Conservation (phyloP, 805 yeast genomes). For the Candida cerambycidarum region DNA sequence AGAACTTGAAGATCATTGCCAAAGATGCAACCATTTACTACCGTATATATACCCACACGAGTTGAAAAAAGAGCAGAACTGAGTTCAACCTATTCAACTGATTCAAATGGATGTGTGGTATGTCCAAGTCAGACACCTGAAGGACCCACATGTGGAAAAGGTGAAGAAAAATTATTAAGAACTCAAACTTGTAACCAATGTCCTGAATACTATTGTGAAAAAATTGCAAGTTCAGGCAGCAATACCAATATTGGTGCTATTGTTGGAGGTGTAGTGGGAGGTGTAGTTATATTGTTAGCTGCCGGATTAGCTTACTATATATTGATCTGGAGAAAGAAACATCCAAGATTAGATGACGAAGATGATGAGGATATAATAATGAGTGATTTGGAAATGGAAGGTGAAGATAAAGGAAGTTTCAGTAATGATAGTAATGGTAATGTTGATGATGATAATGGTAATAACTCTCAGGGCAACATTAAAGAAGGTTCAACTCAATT, state of each 20-base stretch:
- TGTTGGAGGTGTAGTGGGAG: conserved; percentile 45
- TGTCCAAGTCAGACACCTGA: conserved; percentile 27
- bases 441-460: conserved; percentile 9
- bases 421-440: conserved; percentile 19
- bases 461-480: background rate
- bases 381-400: conserved; percentile 19
- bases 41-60: background rate
- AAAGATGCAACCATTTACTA: background rate
- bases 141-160: conserved; percentile 30
- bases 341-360: conserved; percentile 28
- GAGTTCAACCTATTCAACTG: conserved; percentile 17
- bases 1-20: no score
- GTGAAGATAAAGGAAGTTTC: conserved; percentile 17
- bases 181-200: conserved; percentile 26
- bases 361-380: conserved; percentile 20
- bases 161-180: conserved; percentile 22
- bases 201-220: conserved; percentile 24
- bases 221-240: conserved; percentile 6
- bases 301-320: conserved; percentile 28
- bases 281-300: conserved; percentile 26
- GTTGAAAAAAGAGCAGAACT: conserved; percentile 6
- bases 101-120: conserved; percentile 29
- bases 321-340: conserved; percentile 33
- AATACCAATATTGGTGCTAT: conserved; percentile 34
- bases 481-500: background rate